phyloP scores from a whole-genome alignment of 2,329 filamentous ascomycete genomes.

The Hirsutella thompsonii region DNA sequence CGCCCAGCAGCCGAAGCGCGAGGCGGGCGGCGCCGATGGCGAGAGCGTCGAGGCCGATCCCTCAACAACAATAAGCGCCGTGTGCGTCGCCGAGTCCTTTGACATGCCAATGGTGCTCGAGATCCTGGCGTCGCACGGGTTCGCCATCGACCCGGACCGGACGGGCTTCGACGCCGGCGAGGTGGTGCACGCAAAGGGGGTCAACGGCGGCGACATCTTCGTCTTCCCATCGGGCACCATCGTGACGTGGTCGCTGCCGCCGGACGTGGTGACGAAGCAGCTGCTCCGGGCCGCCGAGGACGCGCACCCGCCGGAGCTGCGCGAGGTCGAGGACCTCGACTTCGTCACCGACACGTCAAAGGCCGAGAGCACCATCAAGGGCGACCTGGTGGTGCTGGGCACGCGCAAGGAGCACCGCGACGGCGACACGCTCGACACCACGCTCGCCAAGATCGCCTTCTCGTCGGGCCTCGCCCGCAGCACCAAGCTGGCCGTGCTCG shows the following conservation, averaged over 20 bases:
- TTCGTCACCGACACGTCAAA: slow-evolving; percentile 64
- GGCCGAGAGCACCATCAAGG: slow-evolving; percentile 66
- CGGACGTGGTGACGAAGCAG: slow-evolving; percentile 60
- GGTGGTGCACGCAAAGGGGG: slow-evolving; percentile 48
- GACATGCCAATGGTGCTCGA: slow-evolving; percentile 48
- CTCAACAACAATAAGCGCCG: slow-evolving; percentile 39
- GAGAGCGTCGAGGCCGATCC: slow-evolving; percentile 19
- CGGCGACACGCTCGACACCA: slow-evolving; percentile 38
- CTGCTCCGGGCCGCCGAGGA: slow-evolving; percentile 66
- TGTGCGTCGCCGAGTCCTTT: slow-evolving; percentile 51
- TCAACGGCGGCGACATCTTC: slow-evolving; percentile 73
- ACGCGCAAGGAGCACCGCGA: slow-evolving; percentile 46
- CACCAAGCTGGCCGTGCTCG: slow-evolving; percentile 86
- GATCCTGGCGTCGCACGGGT: slow-evolving; percentile 45
- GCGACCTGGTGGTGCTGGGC: slow-evolving; percentile 80
- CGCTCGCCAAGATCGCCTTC: slow-evolving; percentile 90
- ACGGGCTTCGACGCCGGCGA: slow-evolving; percentile 48
- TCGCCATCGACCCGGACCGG: slow-evolving; percentile 47
- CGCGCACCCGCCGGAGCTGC: slow-evolving; percentile 51
- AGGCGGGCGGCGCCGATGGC: slow-evolving; percentile 12
- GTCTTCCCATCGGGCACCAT: slow-evolving; percentile 91
- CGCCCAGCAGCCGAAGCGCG: slow-evolving; percentile 49
- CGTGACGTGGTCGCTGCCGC: slow-evolving; percentile 79
- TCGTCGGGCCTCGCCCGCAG: slow-evolving; percentile 86
- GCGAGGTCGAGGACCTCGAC: slow-evolving; percentile 84